Base-by-base conservation (phyloP, 306 rosid genomes). In the Cicer bijugum region DNA sequence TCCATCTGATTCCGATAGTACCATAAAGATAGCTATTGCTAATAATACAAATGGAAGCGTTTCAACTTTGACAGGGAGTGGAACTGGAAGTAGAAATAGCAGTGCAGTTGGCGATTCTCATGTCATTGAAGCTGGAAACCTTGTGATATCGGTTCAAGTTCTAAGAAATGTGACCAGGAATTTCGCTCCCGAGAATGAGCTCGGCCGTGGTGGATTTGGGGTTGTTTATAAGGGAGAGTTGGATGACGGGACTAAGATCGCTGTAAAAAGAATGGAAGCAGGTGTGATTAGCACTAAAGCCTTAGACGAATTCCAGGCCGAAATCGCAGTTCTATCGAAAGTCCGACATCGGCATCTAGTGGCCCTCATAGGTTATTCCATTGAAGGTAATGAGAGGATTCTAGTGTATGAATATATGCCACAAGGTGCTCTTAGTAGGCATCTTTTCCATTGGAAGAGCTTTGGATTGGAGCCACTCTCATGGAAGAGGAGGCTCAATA, bases 171-270 rank as follows among this genome's bases (percentile, higher is more conserved):
- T 87, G 80, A 94, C 99, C 8, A 88, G 87, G 63, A 91, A 90
- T 85, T 94, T 94, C 15, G 86, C 99, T 37, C 85, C 95, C 0
- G 96, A 91, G 84, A 94, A 94, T 69, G 99, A 94, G 84, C 91
- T 94, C 9, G 99, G 99, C 43, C 97, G 96, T 12, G 99, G 99
- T 12, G 99, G 99, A 56, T 94, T 91, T 52, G 99, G 99, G 46
- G 97, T 90, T 58, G 99, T 94, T 44, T 94, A 94, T 12, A 89
- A 83, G 85, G 99, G 99, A 78, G 97, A 91, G 78, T 71, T 94
- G 86, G 99, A 91, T 35, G 99, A 94, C 37, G 99, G 99, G 20
- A 91, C 97, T 56, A 84, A 84, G 71, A 90, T 94, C 74, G 99
- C 99, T 7, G 99, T 94, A 38, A 94, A 94, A 82, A 78, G 99